Percentiles rank a stretch among this genome's conserved stretches.
Evolutionary conservation across 1,284 basidiomycete species (phyloP).

Genomic region (Blastosporella zonata): DNA sequence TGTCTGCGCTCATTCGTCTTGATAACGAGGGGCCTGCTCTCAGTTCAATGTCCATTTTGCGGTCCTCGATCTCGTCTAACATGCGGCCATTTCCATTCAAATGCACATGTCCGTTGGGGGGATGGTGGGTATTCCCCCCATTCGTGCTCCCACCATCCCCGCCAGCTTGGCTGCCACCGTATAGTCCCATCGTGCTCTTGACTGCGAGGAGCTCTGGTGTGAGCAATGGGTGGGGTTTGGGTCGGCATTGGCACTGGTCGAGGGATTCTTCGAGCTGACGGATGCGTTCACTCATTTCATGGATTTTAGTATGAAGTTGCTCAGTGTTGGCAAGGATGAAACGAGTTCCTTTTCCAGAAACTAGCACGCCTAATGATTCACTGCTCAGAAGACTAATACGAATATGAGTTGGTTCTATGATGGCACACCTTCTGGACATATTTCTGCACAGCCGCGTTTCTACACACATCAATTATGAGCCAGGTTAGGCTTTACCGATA

Average conservation of each 20-base stretch:
- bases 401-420: background rate
- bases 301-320: constrained; percentile 69
- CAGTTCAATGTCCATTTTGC: constrained; percentile 2
- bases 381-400: background rate
- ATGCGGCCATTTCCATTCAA: constrained; percentile 1
- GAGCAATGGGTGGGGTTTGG: constrained; percentile 54
- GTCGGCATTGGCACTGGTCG: constrained; percentile 25
- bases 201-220: constrained; percentile 53
- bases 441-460: constrained; percentile 62
- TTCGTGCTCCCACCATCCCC: background rate
- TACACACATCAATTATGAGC: constrained; percentile 22
- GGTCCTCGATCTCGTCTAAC: constrained; percentile 5
- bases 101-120: constrained; percentile 1
- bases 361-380: constrained; percentile 55
- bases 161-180: constrained; percentile 38
- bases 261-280: constrained; percentile 67
- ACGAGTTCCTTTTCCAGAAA: constrained; percentile 74
- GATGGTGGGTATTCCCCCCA: background rate
- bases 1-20: constrained; percentile 26
- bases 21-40: background rate
- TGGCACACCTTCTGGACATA: constrained; percentile 62
- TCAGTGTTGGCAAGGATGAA: constrained; percentile 76
- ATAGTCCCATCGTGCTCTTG: constrained; percentile 65
- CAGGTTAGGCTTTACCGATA: background rate
- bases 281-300: constrained; percentile 64